Percentiles rank a stretch among this genome's conserved stretches.
Evolutionary conservation across 1,284 basidiomycete genomes (phyloP).

Genomic region (Xerocomus minutiporus): DNA sequence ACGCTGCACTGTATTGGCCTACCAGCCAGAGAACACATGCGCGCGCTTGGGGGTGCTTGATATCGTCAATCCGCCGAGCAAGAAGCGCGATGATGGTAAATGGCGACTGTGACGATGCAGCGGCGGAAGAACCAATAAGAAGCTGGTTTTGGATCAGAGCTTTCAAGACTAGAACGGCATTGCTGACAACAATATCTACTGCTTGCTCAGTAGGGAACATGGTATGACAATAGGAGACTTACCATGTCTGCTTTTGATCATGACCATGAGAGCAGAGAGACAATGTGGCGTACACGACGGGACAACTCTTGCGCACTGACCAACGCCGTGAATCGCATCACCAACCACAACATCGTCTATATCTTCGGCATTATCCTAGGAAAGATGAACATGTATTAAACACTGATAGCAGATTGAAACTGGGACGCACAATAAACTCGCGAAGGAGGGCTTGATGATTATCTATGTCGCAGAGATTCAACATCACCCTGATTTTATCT

Average conservation of each 20-base stretch:
- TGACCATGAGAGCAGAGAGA: slow-evolving; percentile 67
- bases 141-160: slow-evolving; percentile 72
- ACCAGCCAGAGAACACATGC: slow-evolving; percentile 89
- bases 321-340: slow-evolving; percentile 74
- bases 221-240: slow-evolving; percentile 17
- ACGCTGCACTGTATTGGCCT: slow-evolving; percentile 68
- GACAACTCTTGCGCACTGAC: slow-evolving; percentile 63
- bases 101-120: slow-evolving; percentile 43
- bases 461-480: slow-evolving; percentile 57
- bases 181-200: slow-evolving; percentile 54
- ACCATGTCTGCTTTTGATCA: slow-evolving; percentile 76
- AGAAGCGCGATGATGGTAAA: slow-evolving; percentile 70
- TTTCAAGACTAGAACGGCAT: slow-evolving; percentile 80
- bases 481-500: slow-evolving; percentile 70
- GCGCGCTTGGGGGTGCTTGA: slow-evolving; percentile 72
- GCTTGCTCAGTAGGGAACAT: slow-evolving; percentile 2
- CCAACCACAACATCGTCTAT: slow-evolving; percentile 65
- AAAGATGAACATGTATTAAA: slow-evolving; percentile 2
- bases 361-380: slow-evolving; percentile 74
- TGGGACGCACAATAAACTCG: slow-evolving; percentile 71
- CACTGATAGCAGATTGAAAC: neutral
- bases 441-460: slow-evolving; percentile 69
- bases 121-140: slow-evolving; percentile 11
- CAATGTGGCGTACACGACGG: slow-evolving; percentile 69
- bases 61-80: slow-evolving; percentile 70